Base-by-base conservation (phyloP, 352 stramenopile species). In the Elongisporangium senticosum region DNA sequence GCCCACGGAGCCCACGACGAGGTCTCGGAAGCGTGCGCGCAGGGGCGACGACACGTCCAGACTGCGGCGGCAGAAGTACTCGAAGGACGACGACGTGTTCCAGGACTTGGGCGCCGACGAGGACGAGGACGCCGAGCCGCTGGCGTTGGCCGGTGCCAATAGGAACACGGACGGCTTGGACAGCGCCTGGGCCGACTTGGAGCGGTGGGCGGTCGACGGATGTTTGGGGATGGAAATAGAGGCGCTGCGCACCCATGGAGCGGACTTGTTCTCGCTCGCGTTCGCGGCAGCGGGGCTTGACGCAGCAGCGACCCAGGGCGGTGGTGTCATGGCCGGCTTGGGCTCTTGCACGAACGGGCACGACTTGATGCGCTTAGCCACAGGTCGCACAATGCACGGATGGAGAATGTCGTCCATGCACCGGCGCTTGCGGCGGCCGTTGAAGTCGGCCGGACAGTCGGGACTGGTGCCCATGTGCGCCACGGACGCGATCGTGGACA, bases 11-110 rank as follows among this genome's bases (percentile, higher is more conserved):
- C 74, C 61, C 15, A 91, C 65, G 61, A 86, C 66, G 55, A 91
- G 65, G 49, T 91, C 79, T 24, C 75, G 79, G 23, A 91, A 80
- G 51, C 71, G 71, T 13, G 71, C 64, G 8, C 71, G 74, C 54
- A 89, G 56, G 6, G 77, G 79, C 49, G 81, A 91, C 56, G 77
- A 75, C 58, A 91, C 81, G 56, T 88, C 79, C 11, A 88, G 56
- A 48, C 81, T 89, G 59, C 73, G 77, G 33, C 81, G 79, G 40
- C 79, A 89, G 61, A 89, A 88, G 53, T 77, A 72, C 51, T 80
- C 74, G 21, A 85, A 68, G 17, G 72, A 67, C 49, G 74, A 72
- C 21, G 67, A 51, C 14, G 58, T 53, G 20, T 57, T 64, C 75
- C 68, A 77, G 37, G 81, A 79, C 56, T 79, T 81, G 55, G 79